phyloP scores from a whole-genome alignment of 192 early-diverging fungal species.

The Neocallimastix lanati region DNA sequence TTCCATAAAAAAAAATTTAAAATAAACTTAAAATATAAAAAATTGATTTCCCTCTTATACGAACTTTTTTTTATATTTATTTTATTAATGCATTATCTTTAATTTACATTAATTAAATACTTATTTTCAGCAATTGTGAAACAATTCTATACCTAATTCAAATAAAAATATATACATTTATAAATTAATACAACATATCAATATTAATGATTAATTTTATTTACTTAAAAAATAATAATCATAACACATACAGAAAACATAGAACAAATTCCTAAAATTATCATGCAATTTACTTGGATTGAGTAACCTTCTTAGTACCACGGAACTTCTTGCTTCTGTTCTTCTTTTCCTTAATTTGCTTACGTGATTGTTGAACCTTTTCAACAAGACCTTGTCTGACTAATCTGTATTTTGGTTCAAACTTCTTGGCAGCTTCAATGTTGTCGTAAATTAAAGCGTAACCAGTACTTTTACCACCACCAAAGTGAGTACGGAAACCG shows the following conservation, averaged over 20 bases:
- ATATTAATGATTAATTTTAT: no score
- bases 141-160: not conserved
- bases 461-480: constrained; percentile 88
- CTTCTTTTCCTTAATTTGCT: constrained; percentile 96
- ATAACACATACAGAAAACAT: not conserved
- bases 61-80: not conserved
- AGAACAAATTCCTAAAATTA: not conserved
- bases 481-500: constrained; percentile 88
- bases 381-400: constrained; percentile 53
- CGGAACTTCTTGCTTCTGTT: constrained; percentile 97
- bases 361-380: constrained; percentile 58
- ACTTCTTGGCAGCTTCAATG: constrained; percentile 86
- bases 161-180: not conserved
- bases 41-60: not conserved
- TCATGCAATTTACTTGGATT: not conserved
- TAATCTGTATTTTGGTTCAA: constrained; percentile 96
- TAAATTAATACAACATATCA: no score
- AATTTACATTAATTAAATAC: no score
- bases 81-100: not conserved
- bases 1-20: no score
- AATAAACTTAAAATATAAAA: not conserved
- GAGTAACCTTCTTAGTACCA: constrained; percentile 74
- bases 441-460: constrained; percentile 93
- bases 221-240: not conserved
- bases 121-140: not conserved